Base-by-base conservation (phyloP, 2,329 filamentous ascomycete species). In the Whalleya microplaca region DNA sequence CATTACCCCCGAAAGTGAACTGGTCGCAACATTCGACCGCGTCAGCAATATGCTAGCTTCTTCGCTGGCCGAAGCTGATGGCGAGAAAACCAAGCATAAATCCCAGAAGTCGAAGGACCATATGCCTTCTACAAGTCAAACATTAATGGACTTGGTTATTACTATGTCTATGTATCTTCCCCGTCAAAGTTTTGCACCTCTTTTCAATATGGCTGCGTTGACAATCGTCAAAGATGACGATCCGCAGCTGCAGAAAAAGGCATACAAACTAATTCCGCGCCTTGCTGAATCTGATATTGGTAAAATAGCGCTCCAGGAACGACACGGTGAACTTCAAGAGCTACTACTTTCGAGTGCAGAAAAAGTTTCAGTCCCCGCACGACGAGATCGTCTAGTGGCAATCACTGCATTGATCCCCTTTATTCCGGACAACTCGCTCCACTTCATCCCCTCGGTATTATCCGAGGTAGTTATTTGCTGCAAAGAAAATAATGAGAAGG, bases 401-500 rank as follows among this genome's bases (percentile, higher is more conserved):
- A 88, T 98, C 46, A 79, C 88, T 23, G 88, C 92, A 54, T 82
- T 98, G 48, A 81, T 98, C 19, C 88, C 91, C 9, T 89, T 89
- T 67, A 81, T 97, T 5, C 90, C 93, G 14, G 80, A 85, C 45
- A 81, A 83, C 14, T 90, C 92, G 42, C 85, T 99, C 27, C 91
- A 97, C 73, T 98, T 99, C 75, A 94, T 99, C 59, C 93, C 95
- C 1, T 86, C 91, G 1, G 86, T 97, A 45, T 82, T 99, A 5
- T 92, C 92, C 2, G 95, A 99, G 76, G 92, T 98, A 32, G 93
- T 99, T 50, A 92, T 99, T 61, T 91, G 91, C 60, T 96, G 92
- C 76, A 99, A 99, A 75, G 95, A 99, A 77, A 92, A 95, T 69
- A 99, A 99, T 70, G 95, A 99, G 74, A 92, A 92, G 70, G 93